Conservation (phyloP, 2,329 filamentous ascomycete genomes). For the Epichloe gansuensis region DNA sequence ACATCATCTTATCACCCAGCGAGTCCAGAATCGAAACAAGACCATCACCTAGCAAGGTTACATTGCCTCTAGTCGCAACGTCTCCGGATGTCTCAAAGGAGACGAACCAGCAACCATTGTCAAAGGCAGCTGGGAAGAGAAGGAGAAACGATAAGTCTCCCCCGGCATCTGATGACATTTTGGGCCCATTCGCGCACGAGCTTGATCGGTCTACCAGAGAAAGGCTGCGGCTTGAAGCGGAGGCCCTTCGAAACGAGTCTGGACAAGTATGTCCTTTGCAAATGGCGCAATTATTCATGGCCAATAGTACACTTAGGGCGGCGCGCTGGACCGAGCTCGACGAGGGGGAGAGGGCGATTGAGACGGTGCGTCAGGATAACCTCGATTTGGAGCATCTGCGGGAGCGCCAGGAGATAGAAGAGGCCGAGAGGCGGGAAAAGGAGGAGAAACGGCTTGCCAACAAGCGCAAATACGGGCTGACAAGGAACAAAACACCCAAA, state of each 20-base stretch:
- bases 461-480: constrained; percentile 13
- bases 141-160: not conserved
- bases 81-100: not conserved
- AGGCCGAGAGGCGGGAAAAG: constrained; percentile 7
- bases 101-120: not conserved
- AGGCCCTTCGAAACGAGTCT: constrained; percentile 5
- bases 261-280: constrained; percentile 10
- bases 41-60: not conserved
- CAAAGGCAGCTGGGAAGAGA: not conserved
- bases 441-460: constrained; percentile 12
- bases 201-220: constrained; percentile 1
- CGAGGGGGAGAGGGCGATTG: constrained; percentile 8
- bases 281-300: constrained; percentile 12
- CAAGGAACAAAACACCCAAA: constrained; percentile 8
- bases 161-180: not conserved
- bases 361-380: constrained; percentile 10
- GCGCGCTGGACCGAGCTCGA: constrained; percentile 10
- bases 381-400: constrained; percentile 9
- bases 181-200: constrained; percentile 1
- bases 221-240: not conserved
- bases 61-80: not conserved
- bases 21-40: too few relatives aligned
- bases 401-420: constrained; percentile 9
- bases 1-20: not conserved
- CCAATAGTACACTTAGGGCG: constrained; percentile 5